phyloP scores from a whole-genome alignment of 805 yeast species.

The Saturnispora sekii region DNA sequence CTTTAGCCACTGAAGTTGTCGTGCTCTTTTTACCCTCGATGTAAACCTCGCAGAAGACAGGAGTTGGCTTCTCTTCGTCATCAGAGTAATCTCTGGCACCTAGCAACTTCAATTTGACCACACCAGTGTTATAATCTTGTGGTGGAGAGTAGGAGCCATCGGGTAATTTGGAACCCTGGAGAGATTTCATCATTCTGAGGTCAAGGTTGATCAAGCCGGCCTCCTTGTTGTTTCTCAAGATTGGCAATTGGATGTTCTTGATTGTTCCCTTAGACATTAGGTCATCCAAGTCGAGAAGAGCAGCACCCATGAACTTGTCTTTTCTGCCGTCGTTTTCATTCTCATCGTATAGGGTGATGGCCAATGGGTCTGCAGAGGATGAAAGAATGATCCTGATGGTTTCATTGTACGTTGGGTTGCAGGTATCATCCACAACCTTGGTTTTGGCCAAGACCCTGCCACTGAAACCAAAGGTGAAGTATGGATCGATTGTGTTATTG shows the following conservation, averaged over 20 bases:
- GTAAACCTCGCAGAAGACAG: conserved; percentile 64
- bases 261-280: conserved; percentile 46
- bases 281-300: conserved; percentile 62
- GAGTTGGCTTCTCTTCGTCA: conserved; percentile 35
- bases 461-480: conserved; percentile 59
- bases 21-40: conserved; percentile 51
- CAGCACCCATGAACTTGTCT: conserved; percentile 72
- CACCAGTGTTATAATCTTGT: conserved; percentile 92
- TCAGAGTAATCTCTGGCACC: conserved; percentile 49
- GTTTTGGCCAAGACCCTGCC: conserved; percentile 57
- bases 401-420: conserved; percentile 78
- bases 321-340: conserved; percentile 52
- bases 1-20: conserved; percentile 50
- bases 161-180: conserved; percentile 48
- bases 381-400: conserved; percentile 58
- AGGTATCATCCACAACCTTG: conserved; percentile 55
- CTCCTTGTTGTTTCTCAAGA: conserved; percentile 74
- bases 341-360: conserved; percentile 62
- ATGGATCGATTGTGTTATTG: conserved; percentile 86
- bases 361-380: conserved; percentile 74
- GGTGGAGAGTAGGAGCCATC: conserved; percentile 82
- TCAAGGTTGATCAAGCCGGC: conserved; percentile 70
- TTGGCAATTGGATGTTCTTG: conserved; percentile 40
- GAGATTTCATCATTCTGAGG: conserved; percentile 66
- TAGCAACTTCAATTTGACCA: conserved; percentile 55